Evolutionary conservation across 73 alveolate genomes (phyloP), one percentile per base, ranked within the genome.

Genomic region (Paramecium pentaurelia): DNA sequence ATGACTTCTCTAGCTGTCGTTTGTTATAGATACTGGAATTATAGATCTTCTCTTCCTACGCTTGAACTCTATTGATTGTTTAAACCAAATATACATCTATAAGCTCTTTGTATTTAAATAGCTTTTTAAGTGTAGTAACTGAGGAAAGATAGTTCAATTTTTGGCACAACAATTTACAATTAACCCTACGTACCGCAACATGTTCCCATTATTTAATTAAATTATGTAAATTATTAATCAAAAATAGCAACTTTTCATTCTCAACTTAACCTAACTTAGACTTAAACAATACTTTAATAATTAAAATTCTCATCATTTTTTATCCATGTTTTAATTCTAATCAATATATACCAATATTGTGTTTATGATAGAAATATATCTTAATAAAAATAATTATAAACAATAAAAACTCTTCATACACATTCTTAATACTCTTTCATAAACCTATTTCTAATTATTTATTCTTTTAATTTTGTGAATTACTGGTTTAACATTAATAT

Each of bases 1-100:
- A 25, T 80, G 91, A 45, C 91, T 80, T 20, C 91, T 60, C 58
- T 80, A 49, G 58, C 91, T 80, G 58, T 80, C 91, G 45, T 49
- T 80, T 45, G 91, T 80, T 12, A 64, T 64, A 64, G 84, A 64
- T 34, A 64, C 84, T 64, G 84, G 84, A 32, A 64, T 8, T 32
- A 51, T 64, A 11, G 47, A 32, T 64, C 84, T 11, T 28, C 84
- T 64, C 47, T 64, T 64, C 28, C 84, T 22, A 64, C 12, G 47
- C 28, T 64, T 64, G 84, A 32, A 64, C 84, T 64, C 84, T 64
- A 12, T 10, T 28, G 28, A 64, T 64, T 64, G 3, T 64, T 64
- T 32, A 64, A 64, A 64, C 49, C 16, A 0, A 6, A 64, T 12
- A 64, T 64, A 64, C 84, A 64, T 64, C 84, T 64, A 8, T 64